These are phyloP conservation scores for Trypanosoma congolense DNA, from an alignment of 208 protist genomes.

Conservation along the genomic window DNA sequence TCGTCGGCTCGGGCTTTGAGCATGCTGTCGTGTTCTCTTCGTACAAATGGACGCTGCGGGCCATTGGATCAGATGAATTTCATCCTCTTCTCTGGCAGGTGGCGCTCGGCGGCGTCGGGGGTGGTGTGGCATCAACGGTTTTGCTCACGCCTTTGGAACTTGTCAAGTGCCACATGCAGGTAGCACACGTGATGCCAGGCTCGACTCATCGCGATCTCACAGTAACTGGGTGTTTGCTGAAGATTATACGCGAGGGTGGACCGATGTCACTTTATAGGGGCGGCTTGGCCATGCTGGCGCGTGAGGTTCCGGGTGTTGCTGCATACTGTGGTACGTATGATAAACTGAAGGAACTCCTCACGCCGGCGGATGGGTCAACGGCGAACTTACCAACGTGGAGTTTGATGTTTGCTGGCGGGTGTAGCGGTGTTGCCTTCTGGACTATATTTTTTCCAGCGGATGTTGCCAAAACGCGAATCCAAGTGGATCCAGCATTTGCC, in stretches of 20 bases:
- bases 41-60: constrained; percentile 65
- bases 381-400: constrained; percentile 38
- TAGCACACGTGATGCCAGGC: constrained; percentile 28
- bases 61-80: constrained; percentile 43
- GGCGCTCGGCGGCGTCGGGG: constrained; percentile 47
- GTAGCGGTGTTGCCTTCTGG: constrained; percentile 78
- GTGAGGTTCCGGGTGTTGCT: constrained; percentile 78
- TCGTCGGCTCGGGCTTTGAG: constrained; percentile 65
- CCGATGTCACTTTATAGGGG: constrained; percentile 67
- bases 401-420: constrained; percentile 71
- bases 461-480: constrained; percentile 83
- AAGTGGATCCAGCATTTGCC: constrained; percentile 52
- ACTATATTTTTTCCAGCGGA: constrained; percentile 82
- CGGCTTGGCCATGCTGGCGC: constrained; percentile 49
- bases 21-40: constrained; percentile 75
- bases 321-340: constrained; percentile 86
- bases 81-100: constrained; percentile 33
- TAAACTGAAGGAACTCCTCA: constrained; percentile 54
- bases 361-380: constrained; percentile 24
- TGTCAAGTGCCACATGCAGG: constrained; percentile 84
- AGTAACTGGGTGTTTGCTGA: constrained; percentile 47
- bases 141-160: constrained; percentile 81
- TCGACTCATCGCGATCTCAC: constrained; percentile 27
- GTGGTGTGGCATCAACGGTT: constrained; percentile 55
- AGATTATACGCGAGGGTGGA: constrained; percentile 32